Percentiles rank a stretch among this genome's conserved stretches.
Conservation (phyloP, 305 asterid genomes). For the Coffea humblotiana region DNA sequence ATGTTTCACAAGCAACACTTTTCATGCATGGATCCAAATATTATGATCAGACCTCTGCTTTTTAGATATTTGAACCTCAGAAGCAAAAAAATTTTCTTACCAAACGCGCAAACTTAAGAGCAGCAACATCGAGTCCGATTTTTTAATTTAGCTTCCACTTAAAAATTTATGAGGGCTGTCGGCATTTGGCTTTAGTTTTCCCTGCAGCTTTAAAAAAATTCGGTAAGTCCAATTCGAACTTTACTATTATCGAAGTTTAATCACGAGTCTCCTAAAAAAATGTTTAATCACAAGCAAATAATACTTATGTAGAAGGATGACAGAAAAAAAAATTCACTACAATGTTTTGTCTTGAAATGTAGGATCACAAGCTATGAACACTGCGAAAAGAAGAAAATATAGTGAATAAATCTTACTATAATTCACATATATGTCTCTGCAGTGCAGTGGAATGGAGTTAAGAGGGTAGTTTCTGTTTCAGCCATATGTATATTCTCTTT, state of each 20-base stretch:
- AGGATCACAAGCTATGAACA: too few species aligned
- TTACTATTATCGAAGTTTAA: too few species aligned
- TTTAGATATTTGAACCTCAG: neutral
- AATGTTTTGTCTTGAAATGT: too few species aligned
- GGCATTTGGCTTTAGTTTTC: neutral
- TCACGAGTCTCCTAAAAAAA: too few species aligned
- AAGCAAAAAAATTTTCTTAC: conserved; percentile 10
- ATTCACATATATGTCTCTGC: neutral
- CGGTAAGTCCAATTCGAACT: too few species aligned
- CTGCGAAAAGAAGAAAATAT: too few species aligned
- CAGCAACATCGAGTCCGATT: neutral
- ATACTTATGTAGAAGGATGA: too few species aligned
- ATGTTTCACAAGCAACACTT: conserved; percentile 14
- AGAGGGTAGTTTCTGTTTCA: neutral
- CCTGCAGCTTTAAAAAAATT: too few species aligned
- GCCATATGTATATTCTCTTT: neutral
- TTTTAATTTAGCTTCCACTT: neutral
- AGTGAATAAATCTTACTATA: too few species aligned
- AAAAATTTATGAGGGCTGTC: neutral
- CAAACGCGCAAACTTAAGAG: conserved; percentile 16
- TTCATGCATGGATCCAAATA: neutral
- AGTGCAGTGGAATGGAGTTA: neutral
- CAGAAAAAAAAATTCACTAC: too few species aligned
- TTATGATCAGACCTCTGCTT: neutral
- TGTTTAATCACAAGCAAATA: too few species aligned